Evolutionary conservation across 2,329 filamentous ascomycete species (phyloP), one percentile per base, ranked within the genome.

Genomic region (Annulohypoxylon truncatum): DNA sequence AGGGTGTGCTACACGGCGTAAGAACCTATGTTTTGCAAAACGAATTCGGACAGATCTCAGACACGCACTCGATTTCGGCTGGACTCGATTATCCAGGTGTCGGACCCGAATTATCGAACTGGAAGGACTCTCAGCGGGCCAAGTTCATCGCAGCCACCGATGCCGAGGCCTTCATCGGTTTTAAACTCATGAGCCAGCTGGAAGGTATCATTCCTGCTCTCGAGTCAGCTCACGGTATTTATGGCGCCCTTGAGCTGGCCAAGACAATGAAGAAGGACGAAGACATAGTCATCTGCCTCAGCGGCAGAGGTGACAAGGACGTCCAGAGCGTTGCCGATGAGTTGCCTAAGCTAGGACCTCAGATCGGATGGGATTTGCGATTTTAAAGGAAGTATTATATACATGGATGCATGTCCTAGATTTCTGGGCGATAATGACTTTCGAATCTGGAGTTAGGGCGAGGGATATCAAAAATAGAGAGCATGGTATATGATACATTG

Each of bases 271-370:
- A 86, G 71, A 92, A 94, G 82, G 94, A 88, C 55, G 83, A 97
- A 81, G 94, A 98, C 76, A 82, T 99, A 26, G 95, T 99, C 64
- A 94, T 99, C 68, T 98, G 95, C 81, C 79, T 99, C 35, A 96
- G 92, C 76, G 96, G 96, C 7, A 86, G 96, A 73, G 96, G 96
- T 68, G 96, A 99, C 81, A 99, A 99, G 88, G 96, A 99, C 77
- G 96, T 99, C 64, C 94, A 99, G 87, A 97, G 93, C 75, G 95
- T 99, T 54, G 96, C 96, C 0, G 96, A 99, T 76, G 93, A 97
- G 81, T 82, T 99, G 76, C 95, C 95, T 15, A 92, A 86, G 72
- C 80, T 99, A 67, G 95, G 96, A 0, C 96, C 96, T 6, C 85
- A 91, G 83, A 98, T 99, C 79, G 93, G 87, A 62, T 90, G 88